phyloP scores from a whole-genome alignment of 2,329 filamentous ascomycete genomes.

The Phaeosphaeriaceae sp. region DNA sequence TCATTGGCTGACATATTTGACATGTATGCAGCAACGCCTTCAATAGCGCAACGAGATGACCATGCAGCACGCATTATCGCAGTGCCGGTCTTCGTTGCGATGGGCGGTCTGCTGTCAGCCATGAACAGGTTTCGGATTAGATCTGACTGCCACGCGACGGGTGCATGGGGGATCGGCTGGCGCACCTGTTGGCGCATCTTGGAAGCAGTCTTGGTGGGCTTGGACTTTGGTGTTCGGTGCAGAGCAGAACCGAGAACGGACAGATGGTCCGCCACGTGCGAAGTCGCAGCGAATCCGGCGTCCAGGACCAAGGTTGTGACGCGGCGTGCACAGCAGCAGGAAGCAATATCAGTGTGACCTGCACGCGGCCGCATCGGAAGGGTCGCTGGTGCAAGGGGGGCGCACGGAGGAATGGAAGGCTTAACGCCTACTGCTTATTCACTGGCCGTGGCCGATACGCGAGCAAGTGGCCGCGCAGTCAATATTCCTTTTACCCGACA shows the following conservation, averaged over 20 bases:
- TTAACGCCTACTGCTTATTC: not conserved
- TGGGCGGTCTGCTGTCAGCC: not conserved
- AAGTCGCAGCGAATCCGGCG: conserved; percentile 9
- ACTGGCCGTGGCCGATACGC: conserved; percentile 18
- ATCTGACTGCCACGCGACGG: conserved; percentile 19
- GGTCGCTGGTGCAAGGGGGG: not conserved
- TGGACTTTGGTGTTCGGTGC: conserved; percentile 5
- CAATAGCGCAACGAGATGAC: conserved; percentile 17
- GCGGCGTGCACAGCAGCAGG: not conserved
- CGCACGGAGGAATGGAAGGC: conserved; percentile 6
- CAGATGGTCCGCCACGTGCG: conserved; percentile 3
- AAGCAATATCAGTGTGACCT: conserved; percentile 4
- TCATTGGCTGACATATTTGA: conserved; percentile 8
- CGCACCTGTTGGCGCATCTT: conserved; percentile 9
- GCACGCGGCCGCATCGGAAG: conserved; percentile 1
- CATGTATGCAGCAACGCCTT: conserved; percentile 7
- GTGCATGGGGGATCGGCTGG: conserved; percentile 19
- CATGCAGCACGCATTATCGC: conserved; percentile 14
- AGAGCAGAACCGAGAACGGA: not conserved
- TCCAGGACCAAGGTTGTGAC: conserved; percentile 4
- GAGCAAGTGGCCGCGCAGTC: conserved; percentile 30
- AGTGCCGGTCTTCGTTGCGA: not conserved
- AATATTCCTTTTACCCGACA: conserved; percentile 43
- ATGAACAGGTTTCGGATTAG: not conserved
- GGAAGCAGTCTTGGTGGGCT: conserved; percentile 9